Base-by-base conservation (phyloP, 2,329 filamentous ascomycete species). In the Aspergillus sp. region DNA sequence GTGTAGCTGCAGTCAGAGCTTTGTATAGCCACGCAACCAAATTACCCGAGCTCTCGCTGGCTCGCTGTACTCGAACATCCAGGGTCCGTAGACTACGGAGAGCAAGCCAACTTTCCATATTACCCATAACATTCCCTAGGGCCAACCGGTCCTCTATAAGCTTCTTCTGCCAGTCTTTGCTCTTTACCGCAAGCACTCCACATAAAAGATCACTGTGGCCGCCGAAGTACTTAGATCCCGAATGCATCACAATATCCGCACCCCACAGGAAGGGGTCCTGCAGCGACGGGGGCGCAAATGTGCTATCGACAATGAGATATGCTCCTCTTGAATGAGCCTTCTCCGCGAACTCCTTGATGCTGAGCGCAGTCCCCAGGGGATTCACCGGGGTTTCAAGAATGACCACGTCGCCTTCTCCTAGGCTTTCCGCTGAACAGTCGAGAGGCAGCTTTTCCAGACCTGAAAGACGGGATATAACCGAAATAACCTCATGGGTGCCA, bases 351-450 rank as follows among this genome's bases (percentile, higher is more conserved):
- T 78, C 76, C 34, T 80, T 79, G 30, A 99, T 86, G 67, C 91
- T 81, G 64, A 85, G 88, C 1, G 92, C 92, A 66, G 89, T 87
- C 48, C 95, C 95, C 0, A 89, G 88, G 0, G 95, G 95, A 74
- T 99, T 99, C 41, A 97, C 80, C 0, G 95, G 95, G 5, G 93
- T 98, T 78, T 99, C 95, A 43, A 98, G 81, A 71, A 96, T 90
- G 53, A 99, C 82, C 2, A 98, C 79, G 72, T 98, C 95, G 2
- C 93, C 93, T 5, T 84, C 76, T 20, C 85, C 81, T 1, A 98
- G 81, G 24, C 85, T 83, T 41, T 85, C 83, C 7, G 82, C 79
- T 8, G 85, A 78, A 68, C 85, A 90, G 66, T 89, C 84, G 12
- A 98, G 82, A n/a, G 86, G 82, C 1, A 97, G 81, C 62, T 88